Evolutionary conservation across 441 rosid species (phyloP).

Genomic region (Populus hybrid): DNA sequence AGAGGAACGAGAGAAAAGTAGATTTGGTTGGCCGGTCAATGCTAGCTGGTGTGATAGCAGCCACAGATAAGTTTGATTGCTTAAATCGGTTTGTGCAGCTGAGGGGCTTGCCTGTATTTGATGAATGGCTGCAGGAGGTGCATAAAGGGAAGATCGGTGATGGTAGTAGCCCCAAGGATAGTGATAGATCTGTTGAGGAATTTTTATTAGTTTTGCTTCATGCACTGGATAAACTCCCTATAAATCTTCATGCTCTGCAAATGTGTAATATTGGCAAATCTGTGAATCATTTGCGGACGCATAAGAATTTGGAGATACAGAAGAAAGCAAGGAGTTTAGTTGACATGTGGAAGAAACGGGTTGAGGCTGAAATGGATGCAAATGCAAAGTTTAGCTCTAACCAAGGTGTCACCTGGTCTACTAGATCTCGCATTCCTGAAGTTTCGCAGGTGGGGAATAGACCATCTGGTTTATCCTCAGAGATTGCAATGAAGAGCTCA

Average conservation of each 20-base stretch:
- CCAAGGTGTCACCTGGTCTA: conserved; percentile 63
- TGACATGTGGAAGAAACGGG: conserved; percentile 98
- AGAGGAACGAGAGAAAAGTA: conserved; percentile 64
- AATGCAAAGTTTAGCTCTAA: conserved; percentile 61
- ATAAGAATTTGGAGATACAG: conserved; percentile 81
- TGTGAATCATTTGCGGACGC: conserved; percentile 82
- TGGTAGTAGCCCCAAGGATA: conserved; percentile 58
- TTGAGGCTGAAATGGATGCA: conserved; percentile 95
- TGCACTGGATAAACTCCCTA: conserved; percentile 91
- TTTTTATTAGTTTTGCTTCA: conserved; percentile 75
- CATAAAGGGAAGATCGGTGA: conserved; percentile 89
- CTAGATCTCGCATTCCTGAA: conserved; percentile 57
- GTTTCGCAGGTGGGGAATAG: conserved; percentile 56
- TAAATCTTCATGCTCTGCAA: conserved; percentile 88
- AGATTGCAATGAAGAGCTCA: conserved; percentile 60
- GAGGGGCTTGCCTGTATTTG: conserved; percentile 82
- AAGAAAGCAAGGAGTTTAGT: conserved; percentile 91
- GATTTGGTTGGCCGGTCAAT: conserved; percentile 68
- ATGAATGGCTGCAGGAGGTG: conserved; percentile 97
- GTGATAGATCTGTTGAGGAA: conserved; percentile 70
- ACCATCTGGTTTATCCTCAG: conserved; percentile 58
- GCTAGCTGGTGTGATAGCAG: conserved; percentile 79
- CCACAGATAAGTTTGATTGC: conserved; percentile 82
- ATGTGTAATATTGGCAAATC: conserved; percentile 93
- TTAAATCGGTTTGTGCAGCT: conserved; percentile 81